Conservation (phyloP, 2,329 filamentous ascomycete genomes). For the Sporothrix mexicana region DNA sequence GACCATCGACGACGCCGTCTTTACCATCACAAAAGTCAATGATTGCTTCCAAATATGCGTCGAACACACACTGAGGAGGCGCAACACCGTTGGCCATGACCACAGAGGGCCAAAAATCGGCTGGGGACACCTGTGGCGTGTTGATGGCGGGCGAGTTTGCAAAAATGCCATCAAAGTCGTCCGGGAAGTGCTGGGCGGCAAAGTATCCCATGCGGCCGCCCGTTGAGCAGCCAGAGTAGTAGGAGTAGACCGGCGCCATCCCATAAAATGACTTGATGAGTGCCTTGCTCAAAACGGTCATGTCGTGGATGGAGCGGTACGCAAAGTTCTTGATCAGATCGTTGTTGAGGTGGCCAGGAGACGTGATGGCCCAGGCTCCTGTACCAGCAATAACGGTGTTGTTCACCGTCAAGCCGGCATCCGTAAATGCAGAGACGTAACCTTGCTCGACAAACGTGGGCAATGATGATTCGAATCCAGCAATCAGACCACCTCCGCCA, state of each 20-base stretch:
- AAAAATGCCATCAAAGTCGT: neutral
- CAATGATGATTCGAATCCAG: neutral
- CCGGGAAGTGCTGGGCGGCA: neutral
- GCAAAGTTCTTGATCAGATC: neutral
- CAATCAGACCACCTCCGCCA: neutral
- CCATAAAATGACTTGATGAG: neutral
- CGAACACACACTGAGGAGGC: neutral
- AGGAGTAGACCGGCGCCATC: neutral
- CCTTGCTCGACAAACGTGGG: neutral
- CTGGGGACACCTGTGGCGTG: neutral
- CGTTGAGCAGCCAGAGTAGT: neutral
- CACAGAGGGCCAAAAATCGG: neutral
- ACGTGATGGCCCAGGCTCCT: neutral
- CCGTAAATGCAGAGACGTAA: neutral
- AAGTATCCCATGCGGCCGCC: neutral
- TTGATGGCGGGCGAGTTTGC: neutral
- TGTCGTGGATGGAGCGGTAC: neutral
- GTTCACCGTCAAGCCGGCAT: neutral
- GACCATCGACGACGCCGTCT: neutral
- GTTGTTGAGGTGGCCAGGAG: neutral
- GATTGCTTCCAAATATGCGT: neutral
- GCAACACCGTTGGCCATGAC: neutral
- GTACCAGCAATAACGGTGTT: neutral
- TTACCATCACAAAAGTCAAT: neutral
- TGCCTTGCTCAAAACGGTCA: neutral